These are phyloP conservation scores for Lotmaria passim DNA, from an alignment of 208 protist species.

Conservation along the genomic window DNA sequence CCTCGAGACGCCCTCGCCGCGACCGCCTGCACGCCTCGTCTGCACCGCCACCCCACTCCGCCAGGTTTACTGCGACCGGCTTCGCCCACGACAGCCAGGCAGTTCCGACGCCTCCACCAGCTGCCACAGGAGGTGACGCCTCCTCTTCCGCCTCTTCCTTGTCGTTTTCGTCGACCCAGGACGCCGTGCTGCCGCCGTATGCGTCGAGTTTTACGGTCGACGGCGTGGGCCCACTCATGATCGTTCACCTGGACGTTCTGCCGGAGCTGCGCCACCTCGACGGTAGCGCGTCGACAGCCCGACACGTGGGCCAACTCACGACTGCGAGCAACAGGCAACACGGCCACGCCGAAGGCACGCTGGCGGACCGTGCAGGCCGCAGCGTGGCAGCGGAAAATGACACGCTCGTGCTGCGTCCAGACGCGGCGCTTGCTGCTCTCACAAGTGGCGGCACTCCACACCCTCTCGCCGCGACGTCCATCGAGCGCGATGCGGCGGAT, in stretches of 20 bases:
- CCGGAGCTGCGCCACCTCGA: background rate
- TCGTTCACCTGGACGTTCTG: slow-evolving; percentile 22
- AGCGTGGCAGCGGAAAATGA: background rate
- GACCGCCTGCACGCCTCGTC: no score
- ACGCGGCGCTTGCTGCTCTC: background rate
- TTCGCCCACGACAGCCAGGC: background rate
- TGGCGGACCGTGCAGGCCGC: background rate
- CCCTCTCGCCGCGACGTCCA: background rate
- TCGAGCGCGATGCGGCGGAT: background rate
- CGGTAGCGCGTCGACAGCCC: background rate
- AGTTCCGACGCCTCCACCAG: background rate
- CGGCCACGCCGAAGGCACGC: no score
- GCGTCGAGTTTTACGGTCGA: background rate
- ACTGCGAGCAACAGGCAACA: no score
- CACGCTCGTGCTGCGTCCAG: background rate
- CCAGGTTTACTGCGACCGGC: no score
- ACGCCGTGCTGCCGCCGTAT: background rate
- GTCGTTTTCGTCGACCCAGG: background rate
- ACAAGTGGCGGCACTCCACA: background rate
- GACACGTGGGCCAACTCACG: background rate
- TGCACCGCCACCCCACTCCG: background rate
- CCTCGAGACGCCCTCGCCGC: background rate
- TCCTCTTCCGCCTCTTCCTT: no score
- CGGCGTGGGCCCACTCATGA: slow-evolving; percentile 30
- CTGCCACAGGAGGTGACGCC: background rate